These are phyloP conservation scores for Aspergillus flavus DNA, from an alignment of 2,329 filamentous ascomycete species.

Conservation along the genomic window DNA sequence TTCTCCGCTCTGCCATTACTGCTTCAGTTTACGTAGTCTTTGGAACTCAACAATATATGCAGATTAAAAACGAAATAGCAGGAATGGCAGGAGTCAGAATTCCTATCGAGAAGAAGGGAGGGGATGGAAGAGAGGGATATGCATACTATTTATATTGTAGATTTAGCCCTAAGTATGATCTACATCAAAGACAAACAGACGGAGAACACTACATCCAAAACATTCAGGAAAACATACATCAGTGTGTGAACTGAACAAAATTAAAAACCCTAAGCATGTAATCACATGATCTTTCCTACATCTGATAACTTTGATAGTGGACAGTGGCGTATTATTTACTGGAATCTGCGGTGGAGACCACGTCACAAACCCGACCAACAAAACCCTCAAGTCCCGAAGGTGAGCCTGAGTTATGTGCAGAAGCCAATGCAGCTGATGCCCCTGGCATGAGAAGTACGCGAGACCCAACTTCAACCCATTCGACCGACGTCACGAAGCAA, in stretches of 20 bases:
- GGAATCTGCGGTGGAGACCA: conserved; percentile 48
- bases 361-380: conserved; percentile 53
- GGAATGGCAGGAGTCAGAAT: too few species aligned
- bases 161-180: too few species aligned
- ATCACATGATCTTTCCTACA: neutral
- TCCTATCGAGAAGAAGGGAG: too few species aligned
- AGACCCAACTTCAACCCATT: conserved; percentile 61
- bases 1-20: too few species aligned
- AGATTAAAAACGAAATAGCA: too few species aligned
- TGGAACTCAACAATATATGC: too few species aligned
- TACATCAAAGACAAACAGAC: neutral
- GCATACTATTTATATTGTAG: too few species aligned
- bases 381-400: conserved; percentile 62
- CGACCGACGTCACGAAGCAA: conserved; percentile 58
- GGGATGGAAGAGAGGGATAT: too few species aligned
- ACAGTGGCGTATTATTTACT: conserved; percentile 4
- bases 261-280: neutral
- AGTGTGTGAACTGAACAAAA: neutral
- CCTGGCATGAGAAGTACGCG: conserved; percentile 63
- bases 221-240: neutral
- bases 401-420: conserved; percentile 50
- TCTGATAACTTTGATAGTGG: conserved; percentile 37
- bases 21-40: too few species aligned
- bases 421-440: conserved; percentile 51
- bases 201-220: neutral